Evolutionary conservation across 2,329 filamentous ascomycete species (phyloP).

Genomic region (Lasiodiplodia gonubiensis): DNA sequence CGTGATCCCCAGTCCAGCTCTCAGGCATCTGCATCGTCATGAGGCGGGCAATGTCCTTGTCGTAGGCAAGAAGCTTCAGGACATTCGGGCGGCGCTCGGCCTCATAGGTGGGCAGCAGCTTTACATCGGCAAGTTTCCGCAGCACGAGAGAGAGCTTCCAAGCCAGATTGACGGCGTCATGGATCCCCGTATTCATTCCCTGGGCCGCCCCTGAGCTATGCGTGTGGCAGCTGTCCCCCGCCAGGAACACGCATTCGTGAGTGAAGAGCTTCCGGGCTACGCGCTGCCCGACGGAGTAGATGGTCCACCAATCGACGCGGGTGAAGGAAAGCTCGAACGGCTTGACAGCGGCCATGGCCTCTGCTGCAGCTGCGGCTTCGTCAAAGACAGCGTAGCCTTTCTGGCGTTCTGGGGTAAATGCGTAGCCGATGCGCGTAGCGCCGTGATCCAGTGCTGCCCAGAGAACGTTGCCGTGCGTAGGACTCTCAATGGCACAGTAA

Average conservation of each 20-base stretch:
- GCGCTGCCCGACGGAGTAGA: slow-evolving; percentile 52
- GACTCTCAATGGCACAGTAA: slow-evolving; percentile 58
- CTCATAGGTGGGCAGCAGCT: slow-evolving; percentile 57
- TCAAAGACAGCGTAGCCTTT: slow-evolving; percentile 45
- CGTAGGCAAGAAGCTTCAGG: slow-evolving; percentile 46
- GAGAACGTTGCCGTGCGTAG: slow-evolving; percentile 61
- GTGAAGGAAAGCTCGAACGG: slow-evolving; percentile 49
- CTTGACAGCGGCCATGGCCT: slow-evolving; percentile 48
- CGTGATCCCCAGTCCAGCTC: slow-evolving; percentile 39
- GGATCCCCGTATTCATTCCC: slow-evolving; percentile 64
- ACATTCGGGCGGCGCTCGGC: slow-evolving; percentile 57
- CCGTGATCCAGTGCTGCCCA: slow-evolving; percentile 62
- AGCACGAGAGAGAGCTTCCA: slow-evolving; percentile 61
- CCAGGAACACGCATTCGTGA: slow-evolving; percentile 58
- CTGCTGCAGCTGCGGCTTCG: slow-evolving; percentile 45
- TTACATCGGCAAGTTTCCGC: slow-evolving; percentile 44
- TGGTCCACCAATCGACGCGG: slow-evolving; percentile 52
- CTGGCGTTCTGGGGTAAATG: slow-evolving; percentile 52
- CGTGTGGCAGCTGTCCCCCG: slow-evolving; percentile 64
- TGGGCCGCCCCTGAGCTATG: slow-evolving; percentile 63
- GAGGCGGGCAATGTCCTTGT: slow-evolving; percentile 43
- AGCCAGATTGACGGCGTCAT: slow-evolving; percentile 60
- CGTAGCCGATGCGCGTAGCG: slow-evolving; percentile 60
- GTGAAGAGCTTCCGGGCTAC: slow-evolving; percentile 42
- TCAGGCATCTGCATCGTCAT: slow-evolving; percentile 45